Evolutionary conservation across 345 rosid genomes (phyloP), one percentile per base, ranked within the genome.

Genomic region (Trapa bicornis): DNA sequence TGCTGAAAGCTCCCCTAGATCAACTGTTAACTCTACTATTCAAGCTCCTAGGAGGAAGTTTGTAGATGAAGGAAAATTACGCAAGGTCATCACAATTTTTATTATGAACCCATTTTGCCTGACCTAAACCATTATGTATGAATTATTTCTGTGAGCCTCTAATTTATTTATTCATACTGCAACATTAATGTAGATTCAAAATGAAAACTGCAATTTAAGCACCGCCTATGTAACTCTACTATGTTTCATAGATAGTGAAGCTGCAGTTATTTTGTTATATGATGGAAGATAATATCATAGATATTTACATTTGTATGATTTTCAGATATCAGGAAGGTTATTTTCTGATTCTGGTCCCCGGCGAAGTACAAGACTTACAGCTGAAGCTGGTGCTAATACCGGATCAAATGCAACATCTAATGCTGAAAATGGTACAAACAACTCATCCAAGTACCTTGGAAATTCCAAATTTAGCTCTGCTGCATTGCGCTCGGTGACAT

Each of bases 1-100:
- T 66, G 63, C 82, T 68, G 97, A 91, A 61, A 84, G 72, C 80
- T 82, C 87, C 64, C 84, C 87, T 35, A 91, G 74, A 80, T 87
- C 96, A 72, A 85, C 77, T 45, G 81, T 87, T 67, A 91, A 83
- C 84, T 77, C 96, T 61, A 87, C 84, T 73, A 80, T 91, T 70
- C 99, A 87, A 80, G 96, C 96, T 67, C 97, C 97, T 76, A 83
- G 96, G 77, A 86, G 97, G 74, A 94, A 94, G 82, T 87, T 94
- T 77, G 92, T 94, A 64, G 99, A 94, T 78, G 99, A 94, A 81
- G 97, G 99, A 79, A 94, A 94, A 78, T 74, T 94, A 73, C 85
- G 97, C 37, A 91, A 94, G 99, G 99, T 94, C 68, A 37, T 69
- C 43, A 62, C 29, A 22, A 22, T 22, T 47, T 60, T 58, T 35